Conservation (phyloP, 2,329 filamentous ascomycete species). For the Xylariomycetidae sp. region DNA sequence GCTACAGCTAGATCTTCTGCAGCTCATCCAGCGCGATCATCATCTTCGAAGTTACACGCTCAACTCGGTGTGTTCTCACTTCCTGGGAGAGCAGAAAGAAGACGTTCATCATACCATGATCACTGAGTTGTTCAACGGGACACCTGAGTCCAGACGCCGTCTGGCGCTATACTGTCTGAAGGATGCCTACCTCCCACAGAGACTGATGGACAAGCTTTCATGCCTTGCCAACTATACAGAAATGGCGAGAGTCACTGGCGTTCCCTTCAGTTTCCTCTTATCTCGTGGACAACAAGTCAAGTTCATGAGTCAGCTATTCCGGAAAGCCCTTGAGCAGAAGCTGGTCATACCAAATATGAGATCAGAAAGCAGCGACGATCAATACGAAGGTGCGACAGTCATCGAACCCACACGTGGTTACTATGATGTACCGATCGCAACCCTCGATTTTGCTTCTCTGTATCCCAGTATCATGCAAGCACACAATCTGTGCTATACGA, state of each 20-base stretch:
- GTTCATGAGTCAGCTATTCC: conserved; percentile 94
- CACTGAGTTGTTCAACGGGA: conserved; percentile 95
- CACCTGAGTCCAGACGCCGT: conserved; percentile 83
- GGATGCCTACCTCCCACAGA: conserved; percentile 90
- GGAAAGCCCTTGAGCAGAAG: conserved; percentile 88
- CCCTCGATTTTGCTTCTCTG: conserved; percentile 95
- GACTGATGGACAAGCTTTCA: conserved; percentile 95
- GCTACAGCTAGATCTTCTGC: conserved; percentile 88
- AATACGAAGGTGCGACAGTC: conserved; percentile 96
- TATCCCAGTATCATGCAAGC: conserved; percentile 99
- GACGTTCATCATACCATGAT: conserved; percentile 99
- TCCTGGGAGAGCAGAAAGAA: conserved; percentile 95
- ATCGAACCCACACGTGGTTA: conserved; percentile 93
- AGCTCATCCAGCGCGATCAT: conserved; percentile 89
- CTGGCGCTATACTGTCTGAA: conserved; percentile 95
- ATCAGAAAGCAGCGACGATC: conserved; percentile 69
- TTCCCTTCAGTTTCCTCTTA: conserved; percentile 92
- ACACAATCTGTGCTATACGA: conserved; percentile 97
- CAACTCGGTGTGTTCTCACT: conserved; percentile 93
- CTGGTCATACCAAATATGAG: conserved; percentile 87
- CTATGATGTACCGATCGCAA: conserved; percentile 92
- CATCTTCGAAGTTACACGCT: conserved; percentile 95
- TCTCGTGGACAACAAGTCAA: conserved; percentile 94
- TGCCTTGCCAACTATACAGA: conserved; percentile 99
- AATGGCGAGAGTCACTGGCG: conserved; percentile 98